Evolutionary conservation across 2,329 filamentous ascomycete genomes (phyloP).

Genomic region (Cadophora malorum): DNA sequence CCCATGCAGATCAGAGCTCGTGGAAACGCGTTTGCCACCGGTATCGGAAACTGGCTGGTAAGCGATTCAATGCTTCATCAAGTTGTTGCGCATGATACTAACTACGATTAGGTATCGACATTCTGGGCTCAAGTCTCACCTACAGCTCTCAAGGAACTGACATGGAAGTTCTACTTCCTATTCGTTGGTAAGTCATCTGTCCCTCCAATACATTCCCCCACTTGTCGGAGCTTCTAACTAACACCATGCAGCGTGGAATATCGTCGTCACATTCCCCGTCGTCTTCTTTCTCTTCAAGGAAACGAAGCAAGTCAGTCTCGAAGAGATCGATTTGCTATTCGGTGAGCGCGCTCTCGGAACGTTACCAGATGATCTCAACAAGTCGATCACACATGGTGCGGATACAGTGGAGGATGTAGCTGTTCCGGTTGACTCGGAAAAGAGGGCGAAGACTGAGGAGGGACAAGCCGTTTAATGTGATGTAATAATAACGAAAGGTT

Average conservation of each 20-base stretch:
- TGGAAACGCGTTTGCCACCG: conserved; percentile 63
- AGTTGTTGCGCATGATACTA: background rate
- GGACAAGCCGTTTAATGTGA: background rate
- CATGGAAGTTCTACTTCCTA: conserved; percentile 63
- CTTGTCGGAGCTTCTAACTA: background rate
- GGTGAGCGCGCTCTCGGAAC: conserved; percentile 51
- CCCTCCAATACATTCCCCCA: background rate
- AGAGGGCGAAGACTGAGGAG: background rate
- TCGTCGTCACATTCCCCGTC: conserved; percentile 45
- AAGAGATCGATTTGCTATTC: conserved; percentile 46
- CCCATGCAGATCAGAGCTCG: conserved; percentile 69
- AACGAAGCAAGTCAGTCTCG: conserved; percentile 43
- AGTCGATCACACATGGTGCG: conserved; percentile 27
- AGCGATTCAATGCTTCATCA: background rate
- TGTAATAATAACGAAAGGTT: background rate
- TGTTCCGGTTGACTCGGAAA: background rate
- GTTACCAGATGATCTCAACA: conserved; percentile 52
- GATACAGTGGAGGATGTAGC: background rate
- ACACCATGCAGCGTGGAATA: conserved; percentile 33
- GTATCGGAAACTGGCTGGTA: conserved; percentile 62
- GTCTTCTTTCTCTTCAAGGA: conserved; percentile 46
- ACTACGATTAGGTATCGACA: conserved; percentile 50
- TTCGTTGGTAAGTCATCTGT: conserved; percentile 49
- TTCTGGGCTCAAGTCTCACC: conserved; percentile 65
- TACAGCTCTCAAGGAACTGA: conserved; percentile 54